Percentiles rank a stretch among this genome's conserved stretches.
phyloP scores from a whole-genome alignment of 192 early-diverging fungal genomes.

The Podila horticola region DNA sequence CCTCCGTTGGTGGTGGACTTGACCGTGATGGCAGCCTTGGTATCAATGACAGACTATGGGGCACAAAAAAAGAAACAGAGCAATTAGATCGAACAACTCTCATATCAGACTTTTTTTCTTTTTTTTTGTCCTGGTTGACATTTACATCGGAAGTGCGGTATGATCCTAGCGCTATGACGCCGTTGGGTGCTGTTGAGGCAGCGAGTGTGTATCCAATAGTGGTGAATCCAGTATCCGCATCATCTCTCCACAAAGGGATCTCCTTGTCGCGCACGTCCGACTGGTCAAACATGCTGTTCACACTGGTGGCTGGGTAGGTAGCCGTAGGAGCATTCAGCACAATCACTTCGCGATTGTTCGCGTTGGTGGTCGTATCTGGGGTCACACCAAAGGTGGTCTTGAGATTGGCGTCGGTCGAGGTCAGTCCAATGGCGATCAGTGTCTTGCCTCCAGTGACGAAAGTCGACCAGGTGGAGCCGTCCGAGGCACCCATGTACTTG shows the following conservation, averaged over 20 bases:
- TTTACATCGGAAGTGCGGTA: background rate
- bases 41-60: background rate
- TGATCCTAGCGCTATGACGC: background rate
- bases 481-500: slow-evolving; percentile 2
- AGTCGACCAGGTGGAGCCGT: slow-evolving; percentile 4
- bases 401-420: slow-evolving; percentile 4
- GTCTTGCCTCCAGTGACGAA: slow-evolving; percentile 18
- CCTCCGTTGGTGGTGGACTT: slow-evolving; percentile 6
- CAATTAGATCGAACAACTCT: background rate
- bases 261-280: slow-evolving; percentile 12
- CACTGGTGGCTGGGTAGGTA: slow-evolving; percentile 7
- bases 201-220: slow-evolving; percentile 14
- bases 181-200: background rate
- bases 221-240: slow-evolving; percentile 2
- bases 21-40: slow-evolving; percentile 5
- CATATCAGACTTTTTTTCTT: too few species aligned
- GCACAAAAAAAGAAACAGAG: background rate
- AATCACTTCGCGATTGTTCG: background rate
- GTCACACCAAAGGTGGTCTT: slow-evolving; percentile 5
- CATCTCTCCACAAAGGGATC: slow-evolving; percentile 1
- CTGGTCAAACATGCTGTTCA: slow-evolving; percentile 13
- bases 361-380: slow-evolving; percentile 6
- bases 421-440: slow-evolving; percentile 22
- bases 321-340: slow-evolving; percentile 1
- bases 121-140: background rate